phyloP scores from a whole-genome alignment of 306 rosid species.

The Medicago truncatula region MtrunA17r5.0-ANR NC_053045.1:54371001-54371500 shows the following conservation, averaged over 20 bases:
- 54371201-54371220: background rate
- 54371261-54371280: background rate
- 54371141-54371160: conserved; percentile 97
- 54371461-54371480: conserved; percentile 92
- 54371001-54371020: conserved; percentile 32
- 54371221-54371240: background rate
- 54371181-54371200: conserved; percentile 73
- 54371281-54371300: background rate
- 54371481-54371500: conserved; percentile 84
- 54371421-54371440: conserved; percentile 95
- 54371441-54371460: conserved; percentile 92
- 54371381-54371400: conserved; percentile 57
- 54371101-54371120: conserved; percentile 98
- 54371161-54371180: conserved; percentile 92
- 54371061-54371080: conserved; percentile 23
- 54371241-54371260: background rate
- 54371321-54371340: background rate
- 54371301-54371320: background rate
- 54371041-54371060: conserved; percentile 18
- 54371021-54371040: conserved; percentile 15
- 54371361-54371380: conserved; percentile 35
- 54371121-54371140: conserved; percentile 86
- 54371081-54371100: conserved; percentile 39
- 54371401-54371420: conserved; percentile 93
- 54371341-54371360: conserved; percentile 11